Conservation (phyloP, 306 rosid genomes). For the Boehmeria nivea region DNA sequence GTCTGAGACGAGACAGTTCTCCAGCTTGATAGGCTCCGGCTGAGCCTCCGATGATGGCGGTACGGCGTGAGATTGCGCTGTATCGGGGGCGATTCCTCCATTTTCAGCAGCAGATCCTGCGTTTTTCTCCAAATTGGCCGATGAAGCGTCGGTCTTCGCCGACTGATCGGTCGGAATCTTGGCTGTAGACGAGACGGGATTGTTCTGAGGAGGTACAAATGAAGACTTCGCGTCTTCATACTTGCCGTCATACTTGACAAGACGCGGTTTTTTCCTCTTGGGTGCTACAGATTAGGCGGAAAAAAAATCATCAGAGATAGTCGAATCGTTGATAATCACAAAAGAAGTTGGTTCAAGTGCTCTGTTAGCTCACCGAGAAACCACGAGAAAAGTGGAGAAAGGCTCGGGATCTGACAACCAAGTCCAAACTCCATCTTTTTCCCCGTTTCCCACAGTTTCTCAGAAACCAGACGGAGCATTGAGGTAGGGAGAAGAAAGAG, state of each 20-base stretch:
- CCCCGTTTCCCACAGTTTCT: slow-evolving; percentile 14
- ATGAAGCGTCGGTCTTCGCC: slow-evolving; percentile 35
- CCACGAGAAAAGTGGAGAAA: slow-evolving; percentile 10
- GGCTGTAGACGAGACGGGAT: slow-evolving; percentile 43
- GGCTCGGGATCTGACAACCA: slow-evolving; percentile 13
- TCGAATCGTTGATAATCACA: background rate
- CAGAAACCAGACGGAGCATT: slow-evolving; percentile 16
- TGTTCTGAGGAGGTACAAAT: slow-evolving; percentile 32
- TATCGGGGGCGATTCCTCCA: slow-evolving; percentile 23
- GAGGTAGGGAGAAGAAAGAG: slow-evolving; percentile 5
- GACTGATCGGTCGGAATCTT: slow-evolving; percentile 49
- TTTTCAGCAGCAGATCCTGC: slow-evolving; percentile 56
- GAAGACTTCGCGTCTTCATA: slow-evolving; percentile 57
- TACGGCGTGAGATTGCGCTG: slow-evolving; percentile 27
- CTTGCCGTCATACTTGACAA: slow-evolving; percentile 61
- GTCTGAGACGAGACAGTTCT: slow-evolving; percentile 31
- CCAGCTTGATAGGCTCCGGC: slow-evolving; percentile 43
- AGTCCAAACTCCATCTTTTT: slow-evolving; percentile 7
- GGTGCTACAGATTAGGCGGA: slow-evolving; percentile 47
- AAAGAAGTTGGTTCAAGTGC: background rate
- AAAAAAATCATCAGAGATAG: background rate
- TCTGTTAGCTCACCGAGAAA: slow-evolving; percentile 17
- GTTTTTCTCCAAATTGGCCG: slow-evolving; percentile 43
- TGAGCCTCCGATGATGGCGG: slow-evolving; percentile 29
- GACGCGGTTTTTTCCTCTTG: slow-evolving; percentile 87